Evolutionary conservation across 73 alveolate genomes (phyloP).

Genomic region (Breviolum minutum): DNA sequence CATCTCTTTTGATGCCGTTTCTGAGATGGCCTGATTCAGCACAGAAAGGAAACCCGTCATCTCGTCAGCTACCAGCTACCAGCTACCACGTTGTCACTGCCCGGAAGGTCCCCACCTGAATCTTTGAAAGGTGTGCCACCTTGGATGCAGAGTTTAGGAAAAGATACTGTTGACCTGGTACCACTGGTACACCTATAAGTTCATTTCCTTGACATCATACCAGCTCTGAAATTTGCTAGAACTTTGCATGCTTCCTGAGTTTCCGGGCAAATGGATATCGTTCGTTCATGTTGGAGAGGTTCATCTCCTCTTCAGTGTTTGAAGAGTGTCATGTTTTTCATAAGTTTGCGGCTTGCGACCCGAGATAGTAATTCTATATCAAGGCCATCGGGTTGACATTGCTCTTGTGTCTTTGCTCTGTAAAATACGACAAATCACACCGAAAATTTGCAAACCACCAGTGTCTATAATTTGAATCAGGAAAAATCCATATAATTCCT

Average conservation of each 20-base stretch:
- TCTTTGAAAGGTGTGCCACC: constrained; percentile 84
- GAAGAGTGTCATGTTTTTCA: background rate
- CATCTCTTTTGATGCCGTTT: constrained; percentile 91
- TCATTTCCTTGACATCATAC: too few species aligned
- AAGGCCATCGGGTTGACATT: too few species aligned
- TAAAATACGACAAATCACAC: background rate
- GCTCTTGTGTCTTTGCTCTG: background rate
- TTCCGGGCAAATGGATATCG: constrained; percentile 49
- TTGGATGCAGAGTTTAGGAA: background rate
- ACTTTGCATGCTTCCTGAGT: background rate
- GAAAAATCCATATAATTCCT: too few species aligned
- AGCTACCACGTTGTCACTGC: background rate
- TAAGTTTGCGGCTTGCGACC: too few species aligned
- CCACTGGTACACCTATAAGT: too few species aligned
- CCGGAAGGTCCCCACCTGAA: constrained; percentile 29
- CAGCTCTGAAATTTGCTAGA: too few species aligned
- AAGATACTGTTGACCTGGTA: too few species aligned
- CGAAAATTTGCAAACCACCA: too few species aligned
- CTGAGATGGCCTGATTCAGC: constrained; percentile 53
- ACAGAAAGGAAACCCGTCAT: background rate
- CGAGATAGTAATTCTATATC: too few species aligned
- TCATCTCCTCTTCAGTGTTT: constrained; percentile 44
- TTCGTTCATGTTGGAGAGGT: constrained; percentile 76
- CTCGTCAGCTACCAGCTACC: background rate
- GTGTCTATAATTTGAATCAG: too few species aligned